Percentiles rank a stretch among this genome's conserved stretches.
These are phyloP conservation scores for Ramalina intermedia DNA, from an alignment of 495 filamentous ascomycete species.

Conservation along the genomic window DNA sequence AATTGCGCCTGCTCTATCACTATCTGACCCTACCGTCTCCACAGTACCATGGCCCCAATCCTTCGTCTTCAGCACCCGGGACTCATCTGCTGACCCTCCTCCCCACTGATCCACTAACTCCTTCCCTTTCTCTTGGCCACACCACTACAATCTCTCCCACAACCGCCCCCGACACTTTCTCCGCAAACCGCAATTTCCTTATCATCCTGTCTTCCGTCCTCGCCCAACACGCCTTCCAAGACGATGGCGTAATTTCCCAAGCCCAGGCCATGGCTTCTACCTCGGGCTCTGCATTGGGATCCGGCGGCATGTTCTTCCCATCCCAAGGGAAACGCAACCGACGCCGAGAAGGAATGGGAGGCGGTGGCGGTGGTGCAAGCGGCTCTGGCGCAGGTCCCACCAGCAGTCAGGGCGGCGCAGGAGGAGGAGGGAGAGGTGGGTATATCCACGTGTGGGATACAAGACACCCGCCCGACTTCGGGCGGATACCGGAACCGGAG, in stretches of 20 bases:
- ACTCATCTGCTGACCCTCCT: slow-evolving; percentile 58
- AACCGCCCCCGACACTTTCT: slow-evolving; percentile 47
- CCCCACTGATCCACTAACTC: slow-evolving; percentile 53
- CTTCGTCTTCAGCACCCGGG: slow-evolving; percentile 18
- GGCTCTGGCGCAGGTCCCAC: slow-evolving; percentile 58
- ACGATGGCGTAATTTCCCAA: slow-evolving; percentile 58
- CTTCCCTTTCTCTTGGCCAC: slow-evolving; percentile 58
- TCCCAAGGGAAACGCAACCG: slow-evolving; percentile 18
- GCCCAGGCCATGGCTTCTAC: slow-evolving; percentile 68
- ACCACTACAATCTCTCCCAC: slow-evolving; percentile 61
- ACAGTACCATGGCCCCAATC: slow-evolving; percentile 58
- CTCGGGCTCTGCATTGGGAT: slow-evolving; percentile 54
- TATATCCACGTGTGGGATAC: slow-evolving; percentile 79
- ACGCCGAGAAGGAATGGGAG: slow-evolving; percentile 14
- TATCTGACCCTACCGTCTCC: background rate
- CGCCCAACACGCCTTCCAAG: slow-evolving; percentile 49
- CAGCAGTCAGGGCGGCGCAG: slow-evolving; percentile 68
- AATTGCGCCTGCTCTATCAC: background rate
- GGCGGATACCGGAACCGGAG: slow-evolving; percentile 73
- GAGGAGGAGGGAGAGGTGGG: slow-evolving; percentile 70
- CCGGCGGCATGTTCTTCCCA: slow-evolving; percentile 49
- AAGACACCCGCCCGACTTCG: slow-evolving; percentile 77
- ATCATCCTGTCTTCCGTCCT: slow-evolving; percentile 61
- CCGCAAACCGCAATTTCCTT: slow-evolving; percentile 64
- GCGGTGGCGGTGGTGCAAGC: slow-evolving; percentile 31